These are phyloP conservation scores for Emericellopsis terricola DNA, from an alignment of 495 filamentous ascomycete species.

Conservation along the genomic window DNA sequence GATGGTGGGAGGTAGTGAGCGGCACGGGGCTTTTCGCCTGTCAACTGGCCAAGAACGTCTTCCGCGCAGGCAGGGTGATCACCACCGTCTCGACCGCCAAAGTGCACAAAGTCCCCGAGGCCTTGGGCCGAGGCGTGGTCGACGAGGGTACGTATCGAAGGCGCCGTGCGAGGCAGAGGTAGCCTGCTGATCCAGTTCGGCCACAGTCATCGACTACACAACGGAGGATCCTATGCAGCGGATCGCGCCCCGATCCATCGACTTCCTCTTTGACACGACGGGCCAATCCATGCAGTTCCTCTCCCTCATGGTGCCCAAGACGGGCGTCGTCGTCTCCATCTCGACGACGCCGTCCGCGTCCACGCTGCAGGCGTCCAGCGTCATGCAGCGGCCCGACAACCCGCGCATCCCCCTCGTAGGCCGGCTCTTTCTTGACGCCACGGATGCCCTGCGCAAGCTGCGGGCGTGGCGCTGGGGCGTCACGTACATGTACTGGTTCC, in stretches of 20 bases:
- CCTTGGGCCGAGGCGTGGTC: conserved; percentile 15
- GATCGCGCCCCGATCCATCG: conserved; percentile 24
- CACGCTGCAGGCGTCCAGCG: conserved; percentile 10
- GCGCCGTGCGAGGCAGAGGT: too few species aligned
- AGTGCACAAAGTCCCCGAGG: conserved; percentile 22
- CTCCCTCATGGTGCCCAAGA: conserved; percentile 17
- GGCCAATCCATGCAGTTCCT: conserved; percentile 15
- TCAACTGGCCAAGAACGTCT: conserved; percentile 35
- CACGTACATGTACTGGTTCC: too few species aligned
- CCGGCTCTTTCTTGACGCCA: conserved; percentile 12
- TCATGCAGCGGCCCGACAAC: conserved; percentile 15
- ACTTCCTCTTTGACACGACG: conserved; percentile 36
- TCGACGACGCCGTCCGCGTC: conserved; percentile 19
- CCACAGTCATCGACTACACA: conserved; percentile 37
- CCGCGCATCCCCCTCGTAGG: too few species aligned
- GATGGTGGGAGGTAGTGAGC: conserved; percentile 32
- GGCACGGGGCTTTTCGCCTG: conserved; percentile 28
- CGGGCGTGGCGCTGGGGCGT: conserved; percentile 15
- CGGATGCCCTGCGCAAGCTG: conserved; percentile 21
- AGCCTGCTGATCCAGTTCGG: too few species aligned
- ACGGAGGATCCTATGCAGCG: conserved; percentile 16
- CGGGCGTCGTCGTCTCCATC: conserved; percentile 22
- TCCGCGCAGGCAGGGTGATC: conserved; percentile 28
- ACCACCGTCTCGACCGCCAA: conserved; percentile 35
- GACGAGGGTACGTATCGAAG: too few species aligned